These are phyloP conservation scores for Lactarius hatsudake DNA, from an alignment of 768 basidiomycete genomes.

Conservation along the genomic window DNA sequence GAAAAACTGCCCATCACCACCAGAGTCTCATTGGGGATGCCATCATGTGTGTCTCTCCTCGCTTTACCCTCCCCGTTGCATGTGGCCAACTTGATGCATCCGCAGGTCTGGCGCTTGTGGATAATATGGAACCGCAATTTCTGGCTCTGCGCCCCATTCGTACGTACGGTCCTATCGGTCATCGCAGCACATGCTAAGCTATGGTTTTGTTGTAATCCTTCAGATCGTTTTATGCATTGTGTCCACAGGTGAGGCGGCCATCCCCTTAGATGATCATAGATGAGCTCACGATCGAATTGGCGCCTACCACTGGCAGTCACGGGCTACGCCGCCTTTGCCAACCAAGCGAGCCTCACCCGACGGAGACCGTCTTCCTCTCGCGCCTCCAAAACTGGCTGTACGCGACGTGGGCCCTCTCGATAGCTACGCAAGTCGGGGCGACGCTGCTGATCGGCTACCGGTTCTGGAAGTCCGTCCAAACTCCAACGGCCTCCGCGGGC, in stretches of 20 bases:
- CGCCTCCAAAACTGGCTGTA: constrained; percentile 12
- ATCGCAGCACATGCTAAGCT: background rate
- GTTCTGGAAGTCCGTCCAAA: constrained; percentile 6
- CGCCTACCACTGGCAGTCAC: background rate
- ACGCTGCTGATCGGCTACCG: constrained; percentile 19
- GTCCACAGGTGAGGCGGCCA: background rate
- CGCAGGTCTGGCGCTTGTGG: constrained; percentile 25
- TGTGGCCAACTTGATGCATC: background rate
- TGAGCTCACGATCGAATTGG: too few relatives aligned
- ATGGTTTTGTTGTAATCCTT: background rate
- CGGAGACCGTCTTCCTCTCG: background rate
- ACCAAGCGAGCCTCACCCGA: background rate
- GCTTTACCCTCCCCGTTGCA: background rate
- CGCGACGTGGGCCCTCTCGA: constrained; percentile 18
- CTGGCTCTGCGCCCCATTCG: constrained; percentile 13
- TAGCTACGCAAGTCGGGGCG: constrained; percentile 20
- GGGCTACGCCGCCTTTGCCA: constrained; percentile 7
- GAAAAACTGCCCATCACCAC: background rate
- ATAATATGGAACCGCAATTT: constrained; percentile 20
- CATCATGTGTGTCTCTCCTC: constrained; percentile 9
- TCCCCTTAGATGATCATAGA: too few relatives aligned
- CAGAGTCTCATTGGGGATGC: constrained; percentile 22
- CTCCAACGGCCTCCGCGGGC: background rate
- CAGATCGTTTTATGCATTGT: constrained; percentile 5
- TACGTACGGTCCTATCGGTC: background rate